Evolutionary conservation across 306 rosid species (phyloP), one percentile per base, ranked within the genome.

Genomic region (Trichosanthes truncata): DNA sequence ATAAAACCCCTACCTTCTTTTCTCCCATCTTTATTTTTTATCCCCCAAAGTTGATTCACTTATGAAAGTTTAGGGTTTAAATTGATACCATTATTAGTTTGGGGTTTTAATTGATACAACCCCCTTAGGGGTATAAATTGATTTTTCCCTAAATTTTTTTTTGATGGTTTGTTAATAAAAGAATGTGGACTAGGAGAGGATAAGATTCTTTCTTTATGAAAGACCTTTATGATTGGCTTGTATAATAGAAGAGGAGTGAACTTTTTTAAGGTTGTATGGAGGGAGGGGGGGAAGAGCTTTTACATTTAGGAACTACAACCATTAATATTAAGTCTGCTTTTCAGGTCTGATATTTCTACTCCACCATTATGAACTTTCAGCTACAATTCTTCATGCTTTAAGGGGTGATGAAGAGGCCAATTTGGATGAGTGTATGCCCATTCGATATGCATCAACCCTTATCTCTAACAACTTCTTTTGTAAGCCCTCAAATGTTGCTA

Each of bases 381-480:
- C 90, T 51, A 91, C 96, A 76, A 74, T 95, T 82, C 84, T 93
- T 75, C 87, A 79, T 89, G 90, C 96, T 76, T 87, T 95, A 76
- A 84, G 82, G 83, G 93, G 92, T 81, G 93, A 83, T 80, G 87
- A 86, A 69, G 87, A 82, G 75, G 83, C 88, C 81, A 85, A 86
- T 81, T 90, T 86, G 89, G 97, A 90, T 85, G 89, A 82, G 48
- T 91, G 97, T 80, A 81, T 88, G 86, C 97, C 97, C 55, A 97
- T 95, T 82, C 93, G 96, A 82, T 95, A 95, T 88, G 97, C 97
- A 57, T 89, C 97, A 12, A 83, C 90, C 86, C 87, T 93, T 80
- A 84, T 91, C 78, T 81, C 94, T n/a, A 95, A 91, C 78, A 97
- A 97, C 76, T 95, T 95, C 97, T 90, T 83, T 86, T 93, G 96